These are phyloP conservation scores for Pestalotiopsis sp. DNA, from an alignment of 2,329 filamentous ascomycete species.

Conservation along the genomic window DNA sequence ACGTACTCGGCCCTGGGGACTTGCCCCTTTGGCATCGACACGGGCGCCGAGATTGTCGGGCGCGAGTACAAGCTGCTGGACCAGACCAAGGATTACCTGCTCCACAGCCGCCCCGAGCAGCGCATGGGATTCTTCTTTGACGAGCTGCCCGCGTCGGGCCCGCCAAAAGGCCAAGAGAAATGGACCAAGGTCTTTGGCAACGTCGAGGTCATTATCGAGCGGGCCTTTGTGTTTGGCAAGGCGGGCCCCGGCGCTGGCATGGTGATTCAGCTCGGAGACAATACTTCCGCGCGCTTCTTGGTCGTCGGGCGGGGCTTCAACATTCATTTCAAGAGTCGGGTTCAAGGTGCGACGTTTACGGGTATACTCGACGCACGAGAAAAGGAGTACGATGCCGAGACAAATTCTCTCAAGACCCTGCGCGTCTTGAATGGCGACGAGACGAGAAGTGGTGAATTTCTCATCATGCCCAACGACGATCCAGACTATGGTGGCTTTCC, in stretches of 20 bases:
- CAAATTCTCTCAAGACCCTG: slow-evolving; percentile 18
- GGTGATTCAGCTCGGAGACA: slow-evolving; percentile 38
- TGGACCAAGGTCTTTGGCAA: slow-evolving; percentile 26
- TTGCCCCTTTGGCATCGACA: slow-evolving; percentile 43
- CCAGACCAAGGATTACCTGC: slow-evolving; percentile 28
- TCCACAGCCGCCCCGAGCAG: slow-evolving; percentile 31
- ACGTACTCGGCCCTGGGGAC: slow-evolving; percentile 40
- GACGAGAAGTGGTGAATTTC: slow-evolving; percentile 44
- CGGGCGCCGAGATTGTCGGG: slow-evolving; percentile 30
- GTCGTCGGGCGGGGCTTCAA: slow-evolving; percentile 41
- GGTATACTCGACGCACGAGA: slow-evolving; percentile 39
- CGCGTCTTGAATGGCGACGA: slow-evolving; percentile 31
- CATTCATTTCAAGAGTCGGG: slow-evolving; percentile 33
- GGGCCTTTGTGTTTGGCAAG: slow-evolving; percentile 43
- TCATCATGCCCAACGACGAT: slow-evolving; percentile 59
- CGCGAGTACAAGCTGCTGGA: slow-evolving; percentile 34
- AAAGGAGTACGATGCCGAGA: slow-evolving; percentile 21
- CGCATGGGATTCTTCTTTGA: slow-evolving; percentile 42
- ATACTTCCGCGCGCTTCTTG: slow-evolving; percentile 32
- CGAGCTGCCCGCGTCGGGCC: slow-evolving; percentile 22
- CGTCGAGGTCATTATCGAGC: slow-evolving; percentile 31
- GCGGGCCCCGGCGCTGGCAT: slow-evolving; percentile 39
- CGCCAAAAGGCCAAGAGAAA: slow-evolving; percentile 23
- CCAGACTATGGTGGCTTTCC: slow-evolving; percentile 60
- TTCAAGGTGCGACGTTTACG: slow-evolving; percentile 36